Evolutionary conservation across 805 yeast genomes (phyloP), one percentile per base, ranked within the genome.

Genomic region (Saturnispora serradocipensis): DNA sequence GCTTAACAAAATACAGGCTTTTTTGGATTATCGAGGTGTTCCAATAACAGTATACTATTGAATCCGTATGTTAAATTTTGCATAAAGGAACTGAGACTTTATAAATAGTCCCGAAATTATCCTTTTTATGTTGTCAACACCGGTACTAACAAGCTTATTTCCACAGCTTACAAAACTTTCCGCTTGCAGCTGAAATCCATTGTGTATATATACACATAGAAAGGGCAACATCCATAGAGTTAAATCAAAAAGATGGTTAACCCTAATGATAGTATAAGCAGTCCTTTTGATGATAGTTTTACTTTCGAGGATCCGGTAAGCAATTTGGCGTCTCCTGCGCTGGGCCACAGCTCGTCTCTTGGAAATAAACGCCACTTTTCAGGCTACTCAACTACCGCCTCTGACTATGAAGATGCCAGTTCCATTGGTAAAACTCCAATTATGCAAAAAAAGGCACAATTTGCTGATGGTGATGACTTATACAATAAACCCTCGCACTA

Each of bases 381-480:
- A 27, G 56, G 55, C n/a, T 52, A 56, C 40, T 51, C 53, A 27
- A 54, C 34, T 30, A 30, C 55, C 3, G 47, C 48, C 15, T 58
- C 58, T 5, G 50, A 51, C 30, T 53, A 46, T 43, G 58, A 55
- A 35, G 60, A 56, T 49, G 50, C 56, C n/a, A 52, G 20, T 10
- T 58, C 61, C 27, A 54, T 58, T 42, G 56, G 58, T 11, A 58
- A 62, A 34, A 61, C 67, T 11, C 66, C 66, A 34, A 58, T 53
- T 20, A n/a, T 60, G 1, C 54, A 57, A 18, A 57, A 56, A 45
- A 54, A 56, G 32, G 40, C 58, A 22, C 49, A 54, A 18, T 53
- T 54, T 5, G 52, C 55, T 2, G 60, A 54, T 6, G 53, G 53
- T 6, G 53, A 56, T 3, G 58, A 53, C 16, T n/a, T 43, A 11